Conservation (phyloP, 2,329 filamentous ascomycete genomes). For the Claviceps spartinae region DNA sequence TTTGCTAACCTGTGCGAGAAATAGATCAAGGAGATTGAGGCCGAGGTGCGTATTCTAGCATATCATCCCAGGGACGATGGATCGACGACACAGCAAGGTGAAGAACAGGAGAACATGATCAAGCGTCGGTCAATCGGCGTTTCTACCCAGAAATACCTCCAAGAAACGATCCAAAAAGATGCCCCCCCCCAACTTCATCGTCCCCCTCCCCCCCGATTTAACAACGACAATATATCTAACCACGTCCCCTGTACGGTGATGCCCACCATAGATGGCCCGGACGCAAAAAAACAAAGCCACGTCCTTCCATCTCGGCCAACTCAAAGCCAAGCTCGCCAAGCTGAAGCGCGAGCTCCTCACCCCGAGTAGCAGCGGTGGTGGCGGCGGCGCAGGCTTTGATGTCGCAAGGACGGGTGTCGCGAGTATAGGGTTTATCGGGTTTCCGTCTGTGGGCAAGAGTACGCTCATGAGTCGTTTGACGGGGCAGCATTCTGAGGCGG, state of each 20-base stretch:
- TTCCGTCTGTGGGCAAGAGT: conserved; percentile 96
- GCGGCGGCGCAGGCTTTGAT: conserved; percentile 82
- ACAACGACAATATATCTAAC: not conserved
- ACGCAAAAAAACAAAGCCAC: conserved; percentile 98
- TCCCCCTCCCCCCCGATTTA: no score
- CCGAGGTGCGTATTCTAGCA: conserved; percentile 53
- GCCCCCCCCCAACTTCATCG: no score
- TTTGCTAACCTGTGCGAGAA: conserved; percentile 21
- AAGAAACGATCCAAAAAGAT: no score
- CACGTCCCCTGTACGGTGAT: no score
- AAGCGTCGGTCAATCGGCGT: not conserved
- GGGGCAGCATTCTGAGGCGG: conserved; percentile 91
- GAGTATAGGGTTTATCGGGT: conserved; percentile 94
- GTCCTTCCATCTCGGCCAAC: conserved; percentile 83
- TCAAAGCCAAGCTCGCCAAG: conserved; percentile 97
- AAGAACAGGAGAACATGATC: not conserved
- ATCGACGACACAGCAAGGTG: not conserved
- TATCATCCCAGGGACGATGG: not conserved
- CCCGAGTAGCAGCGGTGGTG: conserved; percentile 53
- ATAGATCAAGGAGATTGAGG: conserved; percentile 92
- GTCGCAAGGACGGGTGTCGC: conserved; percentile 95
- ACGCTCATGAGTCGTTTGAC: conserved; percentile 92
- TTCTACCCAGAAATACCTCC: no score
- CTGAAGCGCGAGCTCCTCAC: conserved; percentile 91
- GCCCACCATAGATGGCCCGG: conserved; percentile 59